phyloP scores from a whole-genome alignment of 176 grass and related monocot genomes.

The Phragmites australis region DNA sequence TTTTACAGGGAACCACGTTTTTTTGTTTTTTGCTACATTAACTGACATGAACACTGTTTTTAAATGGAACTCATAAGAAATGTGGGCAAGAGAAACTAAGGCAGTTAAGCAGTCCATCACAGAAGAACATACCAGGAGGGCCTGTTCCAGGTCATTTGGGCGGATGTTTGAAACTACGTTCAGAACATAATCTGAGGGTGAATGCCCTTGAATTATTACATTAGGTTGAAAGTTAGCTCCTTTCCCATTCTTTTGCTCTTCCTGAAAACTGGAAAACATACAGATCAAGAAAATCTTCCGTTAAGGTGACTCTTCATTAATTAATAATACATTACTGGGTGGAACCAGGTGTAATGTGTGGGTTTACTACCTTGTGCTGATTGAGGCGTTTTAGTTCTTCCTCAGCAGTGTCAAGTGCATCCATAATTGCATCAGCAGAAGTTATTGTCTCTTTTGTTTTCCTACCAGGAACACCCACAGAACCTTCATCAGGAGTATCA shows the following conservation, averaged over 20 bases:
- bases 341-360: not conserved
- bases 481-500: constrained; percentile 77
- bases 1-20: not conserved
- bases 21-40: not conserved
- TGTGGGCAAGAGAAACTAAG: constrained; percentile 11
- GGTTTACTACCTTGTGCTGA: constrained; percentile 56
- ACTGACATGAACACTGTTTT: not conserved
- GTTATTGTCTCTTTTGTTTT: constrained; percentile 89
- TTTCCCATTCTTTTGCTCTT: constrained; percentile 64
- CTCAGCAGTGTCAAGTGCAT: constrained; percentile 84
- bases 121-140: constrained; percentile 60
- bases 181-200: constrained; percentile 88
- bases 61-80: not conserved
- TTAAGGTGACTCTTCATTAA: not conserved
- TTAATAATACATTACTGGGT: not conserved
- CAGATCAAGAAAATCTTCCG: not conserved
- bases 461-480: constrained; percentile 81
- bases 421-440: constrained; percentile 85
- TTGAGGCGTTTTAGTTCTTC: constrained; percentile 80
- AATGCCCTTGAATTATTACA: constrained; percentile 77
- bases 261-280: constrained; percentile 45
- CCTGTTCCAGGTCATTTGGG: constrained; percentile 88
- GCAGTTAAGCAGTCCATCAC: not conserved
- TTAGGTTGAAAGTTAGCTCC: constrained; percentile 65
- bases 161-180: constrained; percentile 66